These are phyloP conservation scores for Gryganskiella cystojenkinii DNA, from an alignment of 192 early-diverging fungal genomes.

Conservation along the genomic window DNA sequence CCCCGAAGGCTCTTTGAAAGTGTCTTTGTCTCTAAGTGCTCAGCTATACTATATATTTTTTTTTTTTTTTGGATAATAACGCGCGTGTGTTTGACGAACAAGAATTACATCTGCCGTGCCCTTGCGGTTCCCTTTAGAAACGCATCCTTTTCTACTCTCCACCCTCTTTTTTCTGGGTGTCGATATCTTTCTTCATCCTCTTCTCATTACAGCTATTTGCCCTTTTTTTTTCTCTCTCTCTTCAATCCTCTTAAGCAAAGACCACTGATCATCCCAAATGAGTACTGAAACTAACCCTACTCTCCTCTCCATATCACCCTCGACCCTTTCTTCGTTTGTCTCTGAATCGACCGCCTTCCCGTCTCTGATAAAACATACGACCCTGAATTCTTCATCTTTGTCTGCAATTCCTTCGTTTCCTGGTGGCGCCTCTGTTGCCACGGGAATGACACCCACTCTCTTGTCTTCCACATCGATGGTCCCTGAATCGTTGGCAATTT, in stretches of 20 bases:
- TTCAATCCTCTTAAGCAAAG: background rate
- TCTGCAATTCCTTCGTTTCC: background rate
- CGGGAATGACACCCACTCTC: no score
- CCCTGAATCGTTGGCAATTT: background rate
- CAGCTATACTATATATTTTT: no score
- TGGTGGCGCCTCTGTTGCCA: no score
- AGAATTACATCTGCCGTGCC: no score
- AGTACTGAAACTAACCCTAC: background rate
- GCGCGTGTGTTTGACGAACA: no score
- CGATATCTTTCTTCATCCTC: background rate
- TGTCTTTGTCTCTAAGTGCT: no score
- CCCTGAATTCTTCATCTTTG: background rate
- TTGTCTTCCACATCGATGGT: no score
- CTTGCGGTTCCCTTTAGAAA: no score
- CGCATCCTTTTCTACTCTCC: background rate
- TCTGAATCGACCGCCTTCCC: background rate
- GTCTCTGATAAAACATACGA: background rate
- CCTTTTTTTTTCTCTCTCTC: background rate
- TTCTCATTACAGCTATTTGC: background rate
- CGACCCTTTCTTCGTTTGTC: background rate
- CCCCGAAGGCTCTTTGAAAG: no score
- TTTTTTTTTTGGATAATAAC: no score
- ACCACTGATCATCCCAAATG: background rate
- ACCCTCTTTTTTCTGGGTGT: background rate
- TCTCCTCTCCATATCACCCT: slow-evolving; percentile 8